Evolutionary conservation across 106 monocot species (phyloP), one percentile per base, ranked within the genome.

Genomic region (Vanilla planifolia): DNA sequence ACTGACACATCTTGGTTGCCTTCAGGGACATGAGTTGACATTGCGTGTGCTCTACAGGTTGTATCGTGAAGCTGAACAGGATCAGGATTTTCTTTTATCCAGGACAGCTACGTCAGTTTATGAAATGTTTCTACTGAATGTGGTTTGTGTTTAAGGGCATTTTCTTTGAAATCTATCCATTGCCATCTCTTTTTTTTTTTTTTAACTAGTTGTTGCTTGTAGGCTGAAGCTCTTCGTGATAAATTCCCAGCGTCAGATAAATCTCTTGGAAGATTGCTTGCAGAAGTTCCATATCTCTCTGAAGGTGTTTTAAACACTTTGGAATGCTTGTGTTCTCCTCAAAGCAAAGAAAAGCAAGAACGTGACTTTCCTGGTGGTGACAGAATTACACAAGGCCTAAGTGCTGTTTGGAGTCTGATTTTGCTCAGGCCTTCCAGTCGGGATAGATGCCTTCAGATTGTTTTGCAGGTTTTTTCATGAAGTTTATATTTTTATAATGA

Each of bases 21-120:
- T 70, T 79, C 84, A 96, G 96, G 96, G 96, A 35, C 90, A 87
- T 39, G 96, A 96, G 78, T 87, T 96, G 81, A 84, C 87, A 56
- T 66, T 96, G 50, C 80, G 68, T 79, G 77, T 96, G 42, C 74
- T 96, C 48, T 91, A 87, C 71, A 80, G 91, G 71, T 79, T 96
- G 67, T 96, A 81, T 77, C 71, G 77, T 52, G 96, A 87, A 45
- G 61, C 81, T 8, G 96, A 96, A 62, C 96, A 96, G 62, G 90
- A 96, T 65, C 86, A 96, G 51, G 84, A 91, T 67, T 96, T 96
- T 53, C 81, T 96, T 80, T 84, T 84, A 48, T 86, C 96, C 8
- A 79, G 85, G 63, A 91, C 96, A 42, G 96, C 96, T 43, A 82
- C 77, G 32, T 81, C 83, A 70, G 79, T 84, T 75, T 96, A 96